Base-by-base conservation (phyloP, 768 basidiomycete species). In the Boletus subcaerulescens region DNA sequence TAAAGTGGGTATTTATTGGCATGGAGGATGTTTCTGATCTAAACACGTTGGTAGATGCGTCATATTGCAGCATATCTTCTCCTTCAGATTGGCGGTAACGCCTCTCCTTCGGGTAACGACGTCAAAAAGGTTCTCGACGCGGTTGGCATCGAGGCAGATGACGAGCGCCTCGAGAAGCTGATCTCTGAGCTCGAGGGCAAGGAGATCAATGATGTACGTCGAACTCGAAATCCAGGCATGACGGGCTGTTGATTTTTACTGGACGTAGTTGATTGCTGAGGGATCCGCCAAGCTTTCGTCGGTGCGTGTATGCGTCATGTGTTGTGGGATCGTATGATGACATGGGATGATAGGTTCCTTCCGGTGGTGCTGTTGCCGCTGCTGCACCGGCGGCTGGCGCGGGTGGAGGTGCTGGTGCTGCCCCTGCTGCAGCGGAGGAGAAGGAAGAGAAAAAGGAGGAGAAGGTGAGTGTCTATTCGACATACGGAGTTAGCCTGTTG, bases 1-100 rank as follows among this genome's bases (percentile, higher is more conserved):
- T 60, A 80, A 83, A 80, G 83, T 83, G 60, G 50, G 75, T 63
- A 24, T 52, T 35, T 31, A 55, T 50, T 9, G 20, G 22, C 22
- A 5, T 42, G 32, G 9, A 55, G 44, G 45, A 35, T 20, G 48
- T 29, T 39, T 36, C 7, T 41, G 39, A 44, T 52, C 40, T 41
- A 32, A 33, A 51, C 43, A 53, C 12, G 49, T 40, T 17, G 12
- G 31, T 62, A 90, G 88, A 93, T 93, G 91, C 90, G 90, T 76
- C 77, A 93, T 71, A 78, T 98, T 74, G 95, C 93, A 77, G 92
- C 93, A 62, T 98, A 97, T 81, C 86, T 99, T 57, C 93, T 99
- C 72, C 93, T 98, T 77, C 89, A 90, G 74, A 82, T 85, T 71
- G 97, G 93, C 63, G 97, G 97, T 52, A 98, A 98, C 69, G 76